A percentile compares a stretch with the other conserved stretches of the same genome.
These are phyloP conservation scores for Aspergillus kassunensis DNA, from an alignment of 495 filamentous ascomycete genomes.

Conservation along the genomic window DNA sequence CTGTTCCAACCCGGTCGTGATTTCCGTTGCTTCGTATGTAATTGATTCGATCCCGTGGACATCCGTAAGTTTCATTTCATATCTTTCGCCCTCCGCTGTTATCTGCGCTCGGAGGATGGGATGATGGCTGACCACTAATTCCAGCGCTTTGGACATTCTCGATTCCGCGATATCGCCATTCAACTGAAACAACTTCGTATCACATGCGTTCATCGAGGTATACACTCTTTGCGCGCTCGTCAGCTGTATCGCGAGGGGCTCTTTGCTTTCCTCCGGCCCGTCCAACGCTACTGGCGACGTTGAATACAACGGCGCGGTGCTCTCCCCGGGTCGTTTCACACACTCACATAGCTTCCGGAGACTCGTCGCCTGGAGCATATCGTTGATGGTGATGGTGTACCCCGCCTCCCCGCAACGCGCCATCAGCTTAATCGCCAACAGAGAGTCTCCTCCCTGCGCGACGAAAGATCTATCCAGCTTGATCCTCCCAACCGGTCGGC, in stretches of 20 bases:
- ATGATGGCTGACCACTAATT: background rate
- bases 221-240: conserved; percentile 1
- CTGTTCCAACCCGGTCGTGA: background rate
- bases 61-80: background rate
- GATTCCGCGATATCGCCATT: conserved; percentile 4
- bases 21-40: background rate
- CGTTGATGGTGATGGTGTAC: conserved; percentile 12
- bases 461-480: conserved; percentile 10
- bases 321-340: background rate
- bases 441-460: conserved; percentile 12
- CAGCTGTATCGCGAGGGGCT: background rate
- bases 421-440: conserved; percentile 12
- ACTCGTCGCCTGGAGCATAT: conserved; percentile 11
- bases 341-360: conserved; percentile 2
- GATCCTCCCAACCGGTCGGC: conserved; percentile 12
- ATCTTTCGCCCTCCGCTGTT: background rate
- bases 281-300: background rate
- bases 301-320: background rate
- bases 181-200: conserved; percentile 2
- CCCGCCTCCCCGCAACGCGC: conserved; percentile 13
- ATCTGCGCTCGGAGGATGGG: conserved; percentile 5
- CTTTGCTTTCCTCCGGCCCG: background rate
- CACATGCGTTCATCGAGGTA: background rate
- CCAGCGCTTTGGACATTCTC: conserved; percentile 1
- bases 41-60: background rate